Evolutionary conservation across 2,329 filamentous ascomycete genomes (phyloP).

Genomic region (Claviceps fusiformis): DNA sequence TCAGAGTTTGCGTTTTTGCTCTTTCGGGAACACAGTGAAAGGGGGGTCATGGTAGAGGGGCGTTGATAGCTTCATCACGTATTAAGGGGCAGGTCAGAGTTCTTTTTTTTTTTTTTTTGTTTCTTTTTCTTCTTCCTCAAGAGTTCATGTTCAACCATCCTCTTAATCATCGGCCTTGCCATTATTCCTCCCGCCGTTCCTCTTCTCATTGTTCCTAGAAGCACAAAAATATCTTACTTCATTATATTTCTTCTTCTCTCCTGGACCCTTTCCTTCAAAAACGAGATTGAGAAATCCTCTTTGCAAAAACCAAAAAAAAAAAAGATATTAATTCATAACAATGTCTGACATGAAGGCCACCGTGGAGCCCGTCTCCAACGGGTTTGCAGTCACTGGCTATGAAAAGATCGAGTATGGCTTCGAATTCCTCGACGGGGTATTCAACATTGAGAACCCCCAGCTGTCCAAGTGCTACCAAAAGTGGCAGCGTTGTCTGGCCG

Average conservation of each 20-base stretch:
- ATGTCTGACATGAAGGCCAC: constrained; percentile 61
- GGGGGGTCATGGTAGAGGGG: too few relatives aligned
- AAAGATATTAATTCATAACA: not conserved
- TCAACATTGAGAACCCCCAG: constrained; percentile 44
- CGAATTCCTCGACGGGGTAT: constrained; percentile 57
- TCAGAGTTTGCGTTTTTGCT: not conserved
- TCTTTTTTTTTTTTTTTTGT: not conserved
- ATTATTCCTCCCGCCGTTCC: not conserved
- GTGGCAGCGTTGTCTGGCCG: constrained; percentile 52
- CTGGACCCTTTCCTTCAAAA: too few relatives aligned
- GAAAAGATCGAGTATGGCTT: constrained; percentile 70
- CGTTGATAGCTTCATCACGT: not conserved
- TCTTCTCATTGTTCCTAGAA: not conserved
- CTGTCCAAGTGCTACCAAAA: constrained; percentile 50
- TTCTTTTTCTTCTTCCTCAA: not conserved
- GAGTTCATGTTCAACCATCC: not conserved
- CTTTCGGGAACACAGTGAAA: too few relatives aligned
- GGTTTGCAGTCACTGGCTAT: constrained; percentile 59
- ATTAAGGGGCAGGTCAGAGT: not conserved
- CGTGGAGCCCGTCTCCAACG: constrained; percentile 47
- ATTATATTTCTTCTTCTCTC: not conserved
- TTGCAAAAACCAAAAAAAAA: too few relatives aligned
- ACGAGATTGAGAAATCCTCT: too few relatives aligned
- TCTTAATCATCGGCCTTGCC: not conserved
- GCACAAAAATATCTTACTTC: not conserved